A percentile compares a stretch with the other conserved stretches of the same genome.
phyloP scores from a whole-genome alignment of 179 eudicot genomes.

The Beta macrorhiza region DNA sequence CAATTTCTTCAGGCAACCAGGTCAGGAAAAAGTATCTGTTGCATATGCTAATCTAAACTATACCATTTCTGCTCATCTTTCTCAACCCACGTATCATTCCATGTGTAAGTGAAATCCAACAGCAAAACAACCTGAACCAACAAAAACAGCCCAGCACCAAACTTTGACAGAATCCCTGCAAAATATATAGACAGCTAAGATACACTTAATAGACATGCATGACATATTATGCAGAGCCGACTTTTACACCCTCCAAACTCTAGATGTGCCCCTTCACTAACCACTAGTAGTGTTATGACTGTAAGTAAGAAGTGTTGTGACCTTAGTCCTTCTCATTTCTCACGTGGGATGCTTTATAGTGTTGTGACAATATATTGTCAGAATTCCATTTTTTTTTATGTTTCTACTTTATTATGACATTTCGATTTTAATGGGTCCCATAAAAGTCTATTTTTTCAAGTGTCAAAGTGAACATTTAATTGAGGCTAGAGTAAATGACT shows the following conservation, averaged over 20 bases:
- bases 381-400: too few species aligned
- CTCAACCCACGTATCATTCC: conserved; percentile 99
- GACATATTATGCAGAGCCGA: neutral
- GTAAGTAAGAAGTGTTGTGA: neutral
- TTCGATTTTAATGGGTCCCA: neutral
- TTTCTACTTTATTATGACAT: neutral
- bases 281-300: neutral
- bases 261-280: neutral
- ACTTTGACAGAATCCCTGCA: conserved; percentile 78
- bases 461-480: neutral
- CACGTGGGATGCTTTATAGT: too few species aligned
- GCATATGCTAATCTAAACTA: conserved; percentile 20
- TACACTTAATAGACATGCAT: neutral
- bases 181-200: conserved; percentile 13
- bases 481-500: neutral
- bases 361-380: neutral
- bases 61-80: conserved; percentile 97
- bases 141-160: conserved; percentile 92
- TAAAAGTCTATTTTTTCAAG: neutral
- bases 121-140: conserved; percentile 90
- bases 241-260: neutral
- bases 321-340: too few species aligned
- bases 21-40: conserved; percentile 9
- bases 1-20: conserved; percentile 4
- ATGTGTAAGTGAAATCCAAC: conserved; percentile 85